These are phyloP conservation scores for Exidia glandulosa DNA, from an alignment of 768 basidiomycete species.

Conservation along the genomic window DNA sequence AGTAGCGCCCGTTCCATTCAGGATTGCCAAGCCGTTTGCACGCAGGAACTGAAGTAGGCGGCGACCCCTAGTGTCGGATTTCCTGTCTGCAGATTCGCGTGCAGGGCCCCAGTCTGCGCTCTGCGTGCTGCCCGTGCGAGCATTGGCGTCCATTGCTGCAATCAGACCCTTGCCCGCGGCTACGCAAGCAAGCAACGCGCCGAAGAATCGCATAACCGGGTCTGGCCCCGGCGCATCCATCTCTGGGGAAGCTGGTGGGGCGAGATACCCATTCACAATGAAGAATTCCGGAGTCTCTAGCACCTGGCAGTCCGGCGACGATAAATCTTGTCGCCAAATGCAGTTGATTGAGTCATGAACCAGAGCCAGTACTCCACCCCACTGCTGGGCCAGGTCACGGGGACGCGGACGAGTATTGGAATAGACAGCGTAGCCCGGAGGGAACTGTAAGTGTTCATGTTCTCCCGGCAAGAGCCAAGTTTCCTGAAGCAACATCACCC, in stretches of 20 bases:
- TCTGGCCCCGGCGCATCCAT: not conserved
- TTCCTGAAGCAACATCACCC: not conserved
- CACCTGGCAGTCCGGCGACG: not conserved
- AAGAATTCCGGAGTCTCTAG: not conserved
- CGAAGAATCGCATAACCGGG: not conserved
- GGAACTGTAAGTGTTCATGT: not conserved
- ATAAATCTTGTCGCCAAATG: not conserved
- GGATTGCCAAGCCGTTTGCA: not conserved
- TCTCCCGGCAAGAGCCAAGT: not conserved
- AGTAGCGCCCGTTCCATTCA: not conserved
- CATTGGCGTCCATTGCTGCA: not conserved
- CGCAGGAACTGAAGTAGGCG: not conserved
- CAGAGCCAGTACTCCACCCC: not conserved
- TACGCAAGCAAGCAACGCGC: not conserved
- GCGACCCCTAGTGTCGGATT: not conserved
- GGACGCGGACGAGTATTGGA: not conserved
- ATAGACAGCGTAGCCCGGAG: not conserved
- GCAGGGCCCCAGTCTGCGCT: not conserved
- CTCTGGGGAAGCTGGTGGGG: not conserved
- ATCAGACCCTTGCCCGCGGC: not conserved
- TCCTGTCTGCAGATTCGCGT: not conserved
- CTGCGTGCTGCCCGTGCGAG: not conserved
- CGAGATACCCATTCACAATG: not conserved
- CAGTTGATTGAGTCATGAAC: not conserved
- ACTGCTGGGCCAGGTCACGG: not conserved